Base-by-base conservation (phyloP, 441 rosid genomes). In the Populus tomentosa region DNA sequence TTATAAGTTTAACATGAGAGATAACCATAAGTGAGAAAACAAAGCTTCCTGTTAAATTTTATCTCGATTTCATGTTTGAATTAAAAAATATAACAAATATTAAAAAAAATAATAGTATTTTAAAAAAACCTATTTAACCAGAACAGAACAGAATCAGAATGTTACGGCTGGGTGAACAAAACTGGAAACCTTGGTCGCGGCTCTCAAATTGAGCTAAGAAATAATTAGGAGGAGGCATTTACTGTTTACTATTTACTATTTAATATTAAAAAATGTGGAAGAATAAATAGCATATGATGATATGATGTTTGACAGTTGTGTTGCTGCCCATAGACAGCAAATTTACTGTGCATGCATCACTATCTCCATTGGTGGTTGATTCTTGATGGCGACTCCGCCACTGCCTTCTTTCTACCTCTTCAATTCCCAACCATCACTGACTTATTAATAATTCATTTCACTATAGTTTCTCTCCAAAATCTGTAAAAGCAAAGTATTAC, bases 321-420 rank as follows among this genome's bases (percentile, higher is more conserved):
- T 4, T 33, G 46, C 10, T 32, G 42, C 21, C 46, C 10, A 8
- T 0, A 8, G 14, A 67, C 23, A 67, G 46, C 70, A 67, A 18
- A 67, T 33, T 21, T 28, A 67, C 70, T 32, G 2, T 67, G 70
- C 70, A 33, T 67, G 70, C 42, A 67, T 67, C 70, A 67, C 70
- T 30, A 46, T 9, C 8, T 24, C 3, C 62, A 28, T 66, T 3
- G 70, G 0, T 67, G 14, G 10, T 30, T 18, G 70, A 3, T 20
- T 33, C 70, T 30, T 7, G 46, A 33, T 1, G 0, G 40, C 6
- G 70, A 67, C 70, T 61, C 11, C 70, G 33, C 70, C 42, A 33
- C 42, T 18, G 38, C 70, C n/a, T 8, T 0, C 10, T 18, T 10
- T 21, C 38, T 28, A 2, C 38, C 38, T 28, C 38, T 67, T 67